phyloP scores from a whole-genome alignment of 768 basidiomycete species.

The Russula emetica region DNA sequence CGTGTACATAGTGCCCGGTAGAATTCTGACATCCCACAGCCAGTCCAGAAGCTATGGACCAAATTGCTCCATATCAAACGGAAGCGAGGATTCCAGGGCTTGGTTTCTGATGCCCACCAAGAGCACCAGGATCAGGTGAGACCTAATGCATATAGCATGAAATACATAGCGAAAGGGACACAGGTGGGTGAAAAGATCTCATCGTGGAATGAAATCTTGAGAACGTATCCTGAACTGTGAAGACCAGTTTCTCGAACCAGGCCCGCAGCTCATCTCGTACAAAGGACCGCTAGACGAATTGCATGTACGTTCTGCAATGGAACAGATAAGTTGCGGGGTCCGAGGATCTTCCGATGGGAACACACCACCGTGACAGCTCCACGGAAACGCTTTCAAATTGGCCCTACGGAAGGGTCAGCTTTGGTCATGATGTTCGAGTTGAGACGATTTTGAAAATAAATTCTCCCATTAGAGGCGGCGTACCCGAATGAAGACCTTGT shows the following conservation, averaged over 20 bases:
- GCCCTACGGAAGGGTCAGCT: not conserved
- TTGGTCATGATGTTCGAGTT: not conserved
- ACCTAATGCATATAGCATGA: not conserved
- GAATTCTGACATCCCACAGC: slow-evolving; percentile 5
- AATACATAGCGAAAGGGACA: not conserved
- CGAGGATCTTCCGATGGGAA: slow-evolving; percentile 6
- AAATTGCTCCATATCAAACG: not conserved
- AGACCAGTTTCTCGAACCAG: not conserved
- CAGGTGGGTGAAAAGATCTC: not conserved
- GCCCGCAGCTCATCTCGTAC: not conserved
- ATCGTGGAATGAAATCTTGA: not conserved
- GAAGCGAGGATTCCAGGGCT: not conserved
- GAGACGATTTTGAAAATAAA: slow-evolving; percentile 4
- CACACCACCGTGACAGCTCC: not conserved
- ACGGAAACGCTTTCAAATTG: not conserved
- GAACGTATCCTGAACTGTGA: not conserved
- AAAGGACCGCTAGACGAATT: not conserved
- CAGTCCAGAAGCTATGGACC: not conserved
- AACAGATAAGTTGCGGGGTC: slow-evolving; percentile 1
- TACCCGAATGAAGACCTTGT: not conserved
- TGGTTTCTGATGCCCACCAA: not conserved
- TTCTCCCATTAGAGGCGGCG: slow-evolving; percentile 9
- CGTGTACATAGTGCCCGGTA: not conserved
- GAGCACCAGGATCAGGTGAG: not conserved
- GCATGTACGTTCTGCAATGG: not conserved